Base-by-base conservation (phyloP, 805 yeast species). In the Candida silvicultrix region DNA sequence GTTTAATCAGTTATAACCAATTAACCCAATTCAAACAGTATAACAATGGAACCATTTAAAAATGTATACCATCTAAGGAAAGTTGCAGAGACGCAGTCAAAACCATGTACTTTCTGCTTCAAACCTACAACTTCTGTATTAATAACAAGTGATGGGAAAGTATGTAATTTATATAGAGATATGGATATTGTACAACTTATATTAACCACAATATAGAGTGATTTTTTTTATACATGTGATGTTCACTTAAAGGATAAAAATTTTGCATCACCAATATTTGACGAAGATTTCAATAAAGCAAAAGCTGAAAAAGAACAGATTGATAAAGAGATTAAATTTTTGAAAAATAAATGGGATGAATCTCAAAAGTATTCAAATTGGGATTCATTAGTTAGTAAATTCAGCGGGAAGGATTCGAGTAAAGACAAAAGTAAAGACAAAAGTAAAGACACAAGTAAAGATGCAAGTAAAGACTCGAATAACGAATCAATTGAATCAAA, bases 181-280 rank as follows among this genome's bases (percentile, higher is more conserved):
- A n/a, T n/a, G n/a, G n/a, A n/a, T n/a, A n/a, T n/a, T n/a, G n/a
- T n/a, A n/a, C n/a, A n/a, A n/a, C n/a, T n/a, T n/a, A n/a, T n/a
- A n/a, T n/a, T n/a, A n/a, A n/a, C n/a, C n/a, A n/a, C n/a, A n/a
- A n/a, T n/a, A 16, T 25, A 45, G 42, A 43, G 48, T 25, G 60
- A 56, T 43, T 56, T 56, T 46, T 56, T 56, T 40, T 58, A 58
- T 43, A 55, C 59, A 3, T 60, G 64, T 43, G 62, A 55, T 18
- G n/a, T 37, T 4, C 64, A 60, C 41, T 37, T 58, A 6, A 48
- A 42, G 21, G 64, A 60, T 35, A 10, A 52, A 0, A 14, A 53
- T 1, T 59, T 60, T 45, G 62, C 63, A 2, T 14, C 46, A 0
- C 62, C 63, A 2, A 38, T 55, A 5, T 43, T 47, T 29, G 49